Conservation (phyloP, 306 rosid genomes). For the Acacia confusa region DNA sequence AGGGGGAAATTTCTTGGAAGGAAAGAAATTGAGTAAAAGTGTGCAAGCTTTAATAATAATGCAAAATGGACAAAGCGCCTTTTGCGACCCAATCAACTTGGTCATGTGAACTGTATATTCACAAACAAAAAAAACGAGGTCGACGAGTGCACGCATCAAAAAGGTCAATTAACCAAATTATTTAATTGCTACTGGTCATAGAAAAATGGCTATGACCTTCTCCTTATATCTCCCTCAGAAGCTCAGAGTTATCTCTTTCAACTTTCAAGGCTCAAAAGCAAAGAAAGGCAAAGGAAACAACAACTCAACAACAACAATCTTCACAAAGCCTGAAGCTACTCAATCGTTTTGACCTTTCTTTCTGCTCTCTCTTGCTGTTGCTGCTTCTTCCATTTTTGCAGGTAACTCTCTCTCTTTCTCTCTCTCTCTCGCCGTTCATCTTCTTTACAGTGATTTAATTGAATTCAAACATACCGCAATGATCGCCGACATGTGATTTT, state of each 20-base stretch:
- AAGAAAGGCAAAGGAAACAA: not conserved
- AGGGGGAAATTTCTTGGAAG: not conserved
- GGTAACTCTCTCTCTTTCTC: constrained; percentile 33
- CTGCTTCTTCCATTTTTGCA: constrained; percentile 2
- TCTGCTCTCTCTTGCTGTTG: constrained; percentile 3
- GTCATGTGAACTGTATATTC: not conserved
- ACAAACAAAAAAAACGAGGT: not conserved
- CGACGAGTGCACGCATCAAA: constrained; percentile 32
- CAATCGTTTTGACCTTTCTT: constrained; percentile 14
- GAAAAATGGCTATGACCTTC: not conserved
- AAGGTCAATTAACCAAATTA: not conserved
- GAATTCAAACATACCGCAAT: not conserved
- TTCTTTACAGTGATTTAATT: not conserved
- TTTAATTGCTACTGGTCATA: not conserved
- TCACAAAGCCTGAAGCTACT: not conserved
- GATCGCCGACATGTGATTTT: not conserved
- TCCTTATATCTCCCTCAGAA: not conserved
- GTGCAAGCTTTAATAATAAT: not conserved
- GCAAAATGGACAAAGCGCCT: constrained; percentile 18
- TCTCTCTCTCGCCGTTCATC: constrained; percentile 11
- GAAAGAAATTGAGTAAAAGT: not conserved
- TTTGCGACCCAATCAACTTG: not conserved
- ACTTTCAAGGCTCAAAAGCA: not conserved
- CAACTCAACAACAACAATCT: not conserved
- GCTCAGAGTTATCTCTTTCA: not conserved